phyloP scores from a whole-genome alignment of 805 yeast genomes.

The Cyberlindnera subsufficiens region DNA sequence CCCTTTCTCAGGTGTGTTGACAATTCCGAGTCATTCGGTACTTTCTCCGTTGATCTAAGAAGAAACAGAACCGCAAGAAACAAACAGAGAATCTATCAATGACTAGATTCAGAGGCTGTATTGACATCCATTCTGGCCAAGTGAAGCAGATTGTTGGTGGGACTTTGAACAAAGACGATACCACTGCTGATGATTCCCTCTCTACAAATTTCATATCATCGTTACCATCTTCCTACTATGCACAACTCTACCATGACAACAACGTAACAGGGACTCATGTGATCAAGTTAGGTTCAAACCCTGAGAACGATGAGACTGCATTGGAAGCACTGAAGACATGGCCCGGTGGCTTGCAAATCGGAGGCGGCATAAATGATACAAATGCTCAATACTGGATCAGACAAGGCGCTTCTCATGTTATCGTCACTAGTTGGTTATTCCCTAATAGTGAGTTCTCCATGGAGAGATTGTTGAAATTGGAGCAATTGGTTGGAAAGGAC shows the following conservation, averaged over 20 bases:
- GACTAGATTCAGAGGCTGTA: slow-evolving; percentile 92
- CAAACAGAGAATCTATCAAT: slow-evolving; percentile 29
- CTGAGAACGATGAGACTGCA: slow-evolving; percentile 80
- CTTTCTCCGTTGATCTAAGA: background rate
- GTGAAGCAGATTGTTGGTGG: slow-evolving; percentile 98
- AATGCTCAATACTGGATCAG: slow-evolving; percentile 81
- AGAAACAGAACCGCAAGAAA: background rate
- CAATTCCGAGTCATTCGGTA: too few species aligned
- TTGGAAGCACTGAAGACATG: slow-evolving; percentile 64
- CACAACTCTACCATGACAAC: slow-evolving; percentile 56
- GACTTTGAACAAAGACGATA: slow-evolving; percentile 57
- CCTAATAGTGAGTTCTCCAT: slow-evolving; percentile 49
- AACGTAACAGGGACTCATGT: slow-evolving; percentile 79
- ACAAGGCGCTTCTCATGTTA: slow-evolving; percentile 77
- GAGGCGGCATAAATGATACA: slow-evolving; percentile 80
- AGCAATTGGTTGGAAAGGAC: slow-evolving; percentile 52
- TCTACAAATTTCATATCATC: slow-evolving; percentile 76
- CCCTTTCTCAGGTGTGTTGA: too few species aligned
- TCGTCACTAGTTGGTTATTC: slow-evolving; percentile 89
- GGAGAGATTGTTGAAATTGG: slow-evolving; percentile 46
- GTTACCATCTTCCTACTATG: slow-evolving; percentile 70
- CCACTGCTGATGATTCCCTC: slow-evolving; percentile 28
- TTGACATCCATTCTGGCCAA: slow-evolving; percentile 90
- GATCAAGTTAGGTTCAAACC: slow-evolving; percentile 77
- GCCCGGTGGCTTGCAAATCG: slow-evolving; percentile 75